A percentile compares a stretch with the other conserved stretches of the same genome.
Conservation (phyloP, 768 basidiomycete species). For the Rhizopogon vulgaris region DNA sequence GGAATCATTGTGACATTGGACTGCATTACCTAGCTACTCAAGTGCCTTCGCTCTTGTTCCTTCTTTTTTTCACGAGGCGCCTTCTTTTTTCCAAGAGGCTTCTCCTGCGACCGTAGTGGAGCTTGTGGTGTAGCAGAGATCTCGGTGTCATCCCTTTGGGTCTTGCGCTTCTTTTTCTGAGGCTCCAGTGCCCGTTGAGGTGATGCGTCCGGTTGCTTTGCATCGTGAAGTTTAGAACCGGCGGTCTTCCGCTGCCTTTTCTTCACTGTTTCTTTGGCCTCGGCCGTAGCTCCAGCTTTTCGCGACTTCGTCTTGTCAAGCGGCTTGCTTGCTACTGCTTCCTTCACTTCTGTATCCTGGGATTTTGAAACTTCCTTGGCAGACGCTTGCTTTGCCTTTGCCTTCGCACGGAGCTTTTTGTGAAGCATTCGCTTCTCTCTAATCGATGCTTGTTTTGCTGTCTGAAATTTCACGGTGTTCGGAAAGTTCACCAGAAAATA, state of each 20-base stretch:
- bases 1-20: not conserved
- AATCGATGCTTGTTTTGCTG: conserved; percentile 38
- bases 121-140: not conserved
- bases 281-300: not conserved
- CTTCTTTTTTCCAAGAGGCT: not conserved
- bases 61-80: not conserved
- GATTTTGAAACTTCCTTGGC: not conserved
- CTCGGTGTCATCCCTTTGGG: not conserved
- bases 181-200: not conserved
- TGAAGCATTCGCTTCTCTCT: conserved; percentile 44
- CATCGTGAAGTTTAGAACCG: not conserved
- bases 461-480: conserved; percentile 27
- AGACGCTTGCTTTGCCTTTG: conserved; percentile 28
- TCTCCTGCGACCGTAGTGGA: not conserved
- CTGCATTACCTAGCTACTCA: not conserved
- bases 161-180: not conserved
- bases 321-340: not conserved
- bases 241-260: not conserved
- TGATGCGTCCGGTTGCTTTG: not conserved
- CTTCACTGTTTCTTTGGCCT: not conserved
- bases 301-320: not conserved
- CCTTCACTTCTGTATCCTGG: not conserved
- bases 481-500: not conserved
- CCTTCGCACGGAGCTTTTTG: conserved; percentile 38
- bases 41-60: not conserved